Conservation (phyloP, 1,284 basidiomycete species). For the Porphyrellus sp. region DNA sequence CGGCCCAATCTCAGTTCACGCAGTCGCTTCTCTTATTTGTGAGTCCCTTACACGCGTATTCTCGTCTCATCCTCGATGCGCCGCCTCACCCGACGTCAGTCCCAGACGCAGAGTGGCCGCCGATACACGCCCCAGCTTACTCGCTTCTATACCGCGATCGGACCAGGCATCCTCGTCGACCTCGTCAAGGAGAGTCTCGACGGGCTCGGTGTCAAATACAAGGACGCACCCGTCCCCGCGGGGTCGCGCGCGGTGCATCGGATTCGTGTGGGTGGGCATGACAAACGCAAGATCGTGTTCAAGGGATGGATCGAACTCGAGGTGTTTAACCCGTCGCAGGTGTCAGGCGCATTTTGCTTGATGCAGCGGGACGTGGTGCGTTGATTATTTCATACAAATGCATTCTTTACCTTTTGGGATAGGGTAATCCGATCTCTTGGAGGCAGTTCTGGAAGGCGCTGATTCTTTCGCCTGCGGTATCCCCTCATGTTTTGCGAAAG, state of each 20-base stretch:
- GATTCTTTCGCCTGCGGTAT: slow-evolving; percentile 47
- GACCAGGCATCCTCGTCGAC: slow-evolving; percentile 48
- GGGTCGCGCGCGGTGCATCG: slow-evolving; percentile 31
- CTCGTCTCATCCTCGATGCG: background rate
- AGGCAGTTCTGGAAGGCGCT: slow-evolving; percentile 66
- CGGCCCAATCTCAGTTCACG: slow-evolving; percentile 55
- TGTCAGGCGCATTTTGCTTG: slow-evolving; percentile 58
- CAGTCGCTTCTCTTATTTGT: slow-evolving; percentile 62
- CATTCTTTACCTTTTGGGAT: background rate
- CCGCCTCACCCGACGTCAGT: slow-evolving; percentile 40
- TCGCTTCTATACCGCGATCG: slow-evolving; percentile 65
- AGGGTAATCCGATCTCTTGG: slow-evolving; percentile 78
- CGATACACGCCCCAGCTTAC: slow-evolving; percentile 72
- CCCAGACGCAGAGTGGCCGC: slow-evolving; percentile 68
- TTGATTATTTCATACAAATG: too few relatives aligned
- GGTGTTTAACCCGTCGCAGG: slow-evolving; percentile 44
- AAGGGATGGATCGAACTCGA: slow-evolving; percentile 73
- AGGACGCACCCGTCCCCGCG: slow-evolving; percentile 34
- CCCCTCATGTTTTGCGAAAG: slow-evolving; percentile 53
- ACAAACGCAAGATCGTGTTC: slow-evolving; percentile 56
- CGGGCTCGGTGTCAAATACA: slow-evolving; percentile 49
- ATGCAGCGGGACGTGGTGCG: slow-evolving; percentile 63
- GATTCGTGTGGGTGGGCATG: slow-evolving; percentile 64
- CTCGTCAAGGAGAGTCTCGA: slow-evolving; percentile 53
- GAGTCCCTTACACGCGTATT: slow-evolving; percentile 22